Evolutionary conservation across 306 rosid genomes (phyloP), one percentile per base, ranked within the genome.

Genomic region (Citrullus colocynthis): DNA sequence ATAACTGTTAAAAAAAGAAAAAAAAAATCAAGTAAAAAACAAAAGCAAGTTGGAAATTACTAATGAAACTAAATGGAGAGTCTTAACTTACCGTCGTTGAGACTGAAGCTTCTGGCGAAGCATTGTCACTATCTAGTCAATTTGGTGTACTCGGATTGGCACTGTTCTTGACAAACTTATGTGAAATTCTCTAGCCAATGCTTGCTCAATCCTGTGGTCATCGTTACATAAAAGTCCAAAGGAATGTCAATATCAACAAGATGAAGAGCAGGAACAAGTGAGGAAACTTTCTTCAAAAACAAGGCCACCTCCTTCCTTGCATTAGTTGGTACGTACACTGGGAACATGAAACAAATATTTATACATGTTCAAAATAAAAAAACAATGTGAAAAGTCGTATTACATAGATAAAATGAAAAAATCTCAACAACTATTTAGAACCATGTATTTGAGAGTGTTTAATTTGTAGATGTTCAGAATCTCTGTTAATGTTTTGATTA

Each of bases 101-200:
- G 64, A 80, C 82, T 90, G 97, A 84, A 94, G 95, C 82, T 88
- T 94, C 87, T 92, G 96, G 28, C 85, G 84, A 48, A 94, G 93
- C 93, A 90, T 94, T 70, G 91, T 64, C 76, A 95, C 86, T 78
- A 95, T 48, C 4, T 97, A 92, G 63, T 88, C 97, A 78, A 92
- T 92, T 83, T 95, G 97, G 83, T 92, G 97, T 54, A 83, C 90
- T 36, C 96, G 88, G 74, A 95, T 84, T 14, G 97, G 96, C 48
- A 95, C 97, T 72, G 97, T 92, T 87, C 97, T 86, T 79, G 96
- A 93, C 79, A 95, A 85, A 78, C 97, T 92, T 77, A 92, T 76
- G 84, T 92, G 98, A 78, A 92, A 92, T 76, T 90, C 90, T 75
- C 97, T 89, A 75, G 91, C 98, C n/a, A 92, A 82, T 5, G 78